A percentile compares a stretch with the other conserved stretches of the same genome.
These are phyloP conservation scores for Tilletia setariae DNA, from an alignment of 1,284 basidiomycete genomes.

Conservation along the genomic window DNA sequence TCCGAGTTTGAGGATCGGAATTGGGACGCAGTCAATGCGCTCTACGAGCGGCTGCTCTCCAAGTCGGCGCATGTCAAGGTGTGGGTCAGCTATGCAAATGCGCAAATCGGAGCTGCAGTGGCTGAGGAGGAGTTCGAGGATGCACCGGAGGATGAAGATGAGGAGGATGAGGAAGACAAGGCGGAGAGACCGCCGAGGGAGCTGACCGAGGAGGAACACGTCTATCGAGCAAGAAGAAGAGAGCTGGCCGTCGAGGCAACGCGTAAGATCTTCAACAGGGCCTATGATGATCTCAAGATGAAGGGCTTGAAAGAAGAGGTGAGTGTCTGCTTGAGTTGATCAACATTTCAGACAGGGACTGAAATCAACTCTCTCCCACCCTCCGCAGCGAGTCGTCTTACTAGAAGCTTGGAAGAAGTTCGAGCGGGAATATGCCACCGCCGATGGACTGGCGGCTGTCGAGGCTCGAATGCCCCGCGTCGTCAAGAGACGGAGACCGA, in stretches of 20 bases:
- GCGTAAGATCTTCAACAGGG: conserved; percentile 75
- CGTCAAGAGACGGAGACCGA: conserved; percentile 64
- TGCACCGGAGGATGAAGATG: conserved; percentile 62
- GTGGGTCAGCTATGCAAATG: conserved; percentile 56
- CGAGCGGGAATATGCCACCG: conserved; percentile 66
- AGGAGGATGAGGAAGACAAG: conserved; percentile 62
- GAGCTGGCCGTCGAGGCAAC: conserved; percentile 67
- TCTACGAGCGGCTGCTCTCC: conserved; percentile 84
- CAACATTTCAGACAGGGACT: too few species aligned
- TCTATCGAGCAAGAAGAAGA: conserved; percentile 56
- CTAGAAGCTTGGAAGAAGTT: conserved; percentile 91
- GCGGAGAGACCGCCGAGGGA: conserved; percentile 22
- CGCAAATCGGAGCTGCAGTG: conserved; percentile 60
- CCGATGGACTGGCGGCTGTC: conserved; percentile 65
- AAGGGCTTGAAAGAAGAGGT: conserved; percentile 84
- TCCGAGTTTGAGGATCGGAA: conserved; percentile 93
- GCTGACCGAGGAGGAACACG: conserved; percentile 29
- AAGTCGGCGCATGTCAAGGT: conserved; percentile 88
- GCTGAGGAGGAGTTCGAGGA: conserved; percentile 68
- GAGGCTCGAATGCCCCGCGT: conserved; percentile 86
- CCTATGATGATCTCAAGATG: conserved; percentile 76
- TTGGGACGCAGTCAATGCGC: conserved; percentile 72
- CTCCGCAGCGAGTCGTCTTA: conserved; percentile 69
- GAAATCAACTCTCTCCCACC: background rate
- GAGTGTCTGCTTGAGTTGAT: conserved; percentile 52